Evolutionary conservation across 768 basidiomycete species (phyloP).

Genomic region (Multifurca ochricompacta): DNA sequence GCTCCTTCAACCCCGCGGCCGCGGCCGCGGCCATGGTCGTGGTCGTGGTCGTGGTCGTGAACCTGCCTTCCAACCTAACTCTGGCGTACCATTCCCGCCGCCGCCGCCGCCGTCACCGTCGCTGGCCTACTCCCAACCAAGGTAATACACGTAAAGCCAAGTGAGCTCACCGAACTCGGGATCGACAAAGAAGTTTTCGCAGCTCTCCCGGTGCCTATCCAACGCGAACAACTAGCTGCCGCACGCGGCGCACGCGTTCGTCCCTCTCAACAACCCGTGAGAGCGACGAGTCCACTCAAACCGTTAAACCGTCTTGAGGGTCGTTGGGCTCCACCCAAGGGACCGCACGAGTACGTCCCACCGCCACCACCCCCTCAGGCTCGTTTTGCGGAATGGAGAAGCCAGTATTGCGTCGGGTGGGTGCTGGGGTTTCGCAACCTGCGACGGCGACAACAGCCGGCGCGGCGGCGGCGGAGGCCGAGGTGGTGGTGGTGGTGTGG

Average conservation of each 20-base stretch:
- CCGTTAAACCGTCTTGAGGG: constrained; percentile 41
- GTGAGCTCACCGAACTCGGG: constrained; percentile 52
- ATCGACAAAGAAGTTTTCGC: constrained; percentile 71
- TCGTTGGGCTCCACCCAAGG: constrained; percentile 28
- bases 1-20: neutral
- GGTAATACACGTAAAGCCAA: constrained; percentile 39
- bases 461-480: constrained; percentile 46
- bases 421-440: too few relatives aligned
- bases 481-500: too few relatives aligned
- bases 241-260: constrained; percentile 40
- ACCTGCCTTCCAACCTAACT: too few relatives aligned
- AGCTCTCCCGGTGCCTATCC: constrained; percentile 53
- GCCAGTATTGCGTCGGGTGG: constrained; percentile 38
- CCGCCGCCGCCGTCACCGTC: too few relatives aligned
- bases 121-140: too few relatives aligned
- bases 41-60: too few relatives aligned
- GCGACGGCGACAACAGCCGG: too few relatives aligned
- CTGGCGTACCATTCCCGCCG: constrained; percentile 28
- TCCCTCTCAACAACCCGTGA: constrained; percentile 10
- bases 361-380: constrained; percentile 51
- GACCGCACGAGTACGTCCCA: constrained; percentile 31
- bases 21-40: too few relatives aligned
- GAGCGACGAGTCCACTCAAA: constrained; percentile 30
- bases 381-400: constrained; percentile 47
- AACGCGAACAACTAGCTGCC: constrained; percentile 65